phyloP scores from a whole-genome alignment of 768 basidiomycete species.

The Mycena vulgaris region DNA sequence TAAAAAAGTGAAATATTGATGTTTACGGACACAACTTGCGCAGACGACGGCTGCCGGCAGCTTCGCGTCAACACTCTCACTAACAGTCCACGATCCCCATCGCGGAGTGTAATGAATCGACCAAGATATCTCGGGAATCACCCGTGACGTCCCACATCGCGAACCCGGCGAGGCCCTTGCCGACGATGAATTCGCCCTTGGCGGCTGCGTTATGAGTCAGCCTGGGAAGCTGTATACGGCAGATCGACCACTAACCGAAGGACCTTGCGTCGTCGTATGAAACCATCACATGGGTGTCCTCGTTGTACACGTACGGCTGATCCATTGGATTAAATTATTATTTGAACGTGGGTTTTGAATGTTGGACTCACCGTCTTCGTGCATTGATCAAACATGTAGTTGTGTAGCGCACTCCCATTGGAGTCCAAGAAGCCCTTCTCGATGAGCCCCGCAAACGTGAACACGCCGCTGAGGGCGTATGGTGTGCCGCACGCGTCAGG shows the following conservation, averaged over 20 bases:
- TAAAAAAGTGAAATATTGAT: no score
- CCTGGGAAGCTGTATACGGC: background rate
- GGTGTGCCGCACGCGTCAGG: constrained; percentile 75
- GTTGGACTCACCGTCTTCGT: constrained; percentile 68
- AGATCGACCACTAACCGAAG: constrained; percentile 58
- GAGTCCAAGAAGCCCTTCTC: constrained; percentile 66
- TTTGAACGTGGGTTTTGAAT: background rate
- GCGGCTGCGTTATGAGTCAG: constrained; percentile 41
- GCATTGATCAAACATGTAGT: constrained; percentile 72
- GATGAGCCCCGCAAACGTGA: constrained; percentile 75
- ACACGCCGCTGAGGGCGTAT: constrained; percentile 68
- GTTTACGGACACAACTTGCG: no score
- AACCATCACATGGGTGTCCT: constrained; percentile 66
- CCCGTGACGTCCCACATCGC: constrained; percentile 81
- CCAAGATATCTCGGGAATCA: constrained; percentile 70
- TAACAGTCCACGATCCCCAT: constrained; percentile 27
- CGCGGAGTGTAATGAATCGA: constrained; percentile 68
- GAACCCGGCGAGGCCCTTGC: constrained; percentile 71
- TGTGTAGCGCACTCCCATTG: constrained; percentile 54
- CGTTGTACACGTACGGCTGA: constrained; percentile 79
- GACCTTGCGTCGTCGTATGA: constrained; percentile 77
- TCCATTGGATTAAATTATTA: background rate
- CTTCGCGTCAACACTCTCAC: background rate
- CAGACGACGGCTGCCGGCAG: background rate
- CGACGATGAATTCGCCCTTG: constrained; percentile 74